Percentiles rank a stretch among this genome's conserved stretches.
phyloP scores from a whole-genome alignment of 768 basidiomycete genomes.

The Glaciozyma antarctica region DNA sequence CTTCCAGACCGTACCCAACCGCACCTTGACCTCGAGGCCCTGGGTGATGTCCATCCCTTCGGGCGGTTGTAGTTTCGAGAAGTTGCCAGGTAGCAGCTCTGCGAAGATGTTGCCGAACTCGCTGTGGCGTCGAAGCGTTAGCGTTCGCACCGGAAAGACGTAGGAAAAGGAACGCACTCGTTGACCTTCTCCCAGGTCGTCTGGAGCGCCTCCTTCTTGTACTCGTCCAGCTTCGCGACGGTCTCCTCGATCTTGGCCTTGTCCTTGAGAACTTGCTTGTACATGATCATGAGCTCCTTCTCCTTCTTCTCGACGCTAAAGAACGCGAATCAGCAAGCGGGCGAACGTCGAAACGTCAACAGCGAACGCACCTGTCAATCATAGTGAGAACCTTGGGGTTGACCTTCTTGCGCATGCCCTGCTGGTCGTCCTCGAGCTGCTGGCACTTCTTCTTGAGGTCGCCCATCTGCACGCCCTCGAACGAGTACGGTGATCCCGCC shows the following conservation, averaged over 20 bases:
- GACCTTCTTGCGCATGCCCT: conserved; percentile 86
- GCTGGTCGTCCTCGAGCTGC: conserved; percentile 67
- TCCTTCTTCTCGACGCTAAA: conserved; percentile 88
- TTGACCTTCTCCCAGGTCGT: conserved; percentile 97
- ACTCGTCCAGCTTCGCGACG: conserved; percentile 81
- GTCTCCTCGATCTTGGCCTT: conserved; percentile 91
- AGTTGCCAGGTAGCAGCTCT: conserved; percentile 90
- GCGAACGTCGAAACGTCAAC: conserved; percentile 2
- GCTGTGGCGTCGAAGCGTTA: conserved; percentile 42
- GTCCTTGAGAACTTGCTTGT: conserved; percentile 77
- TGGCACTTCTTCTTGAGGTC: conserved; percentile 55
- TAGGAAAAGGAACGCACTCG: conserved; percentile 48
- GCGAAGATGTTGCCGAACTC: conserved; percentile 96
- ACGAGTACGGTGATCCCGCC: conserved; percentile 70
- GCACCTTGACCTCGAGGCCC: conserved; percentile 95
- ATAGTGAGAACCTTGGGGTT: conserved; percentile 92
- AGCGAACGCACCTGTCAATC: conserved; percentile 70
- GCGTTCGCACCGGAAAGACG: background rate
- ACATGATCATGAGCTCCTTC: conserved; percentile 71
- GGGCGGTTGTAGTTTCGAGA: conserved; percentile 85
- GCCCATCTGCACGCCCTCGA: conserved; percentile 54
- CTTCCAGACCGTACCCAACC: conserved; percentile 92
- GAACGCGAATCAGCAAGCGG: background rate
- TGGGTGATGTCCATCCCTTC: conserved; percentile 88
- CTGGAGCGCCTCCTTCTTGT: conserved; percentile 84